A percentile compares a stretch with the other conserved stretches of the same genome.
phyloP scores from a whole-genome alignment of 2,329 filamentous ascomycete species.

The Ceratocystis harringtonii region DNA sequence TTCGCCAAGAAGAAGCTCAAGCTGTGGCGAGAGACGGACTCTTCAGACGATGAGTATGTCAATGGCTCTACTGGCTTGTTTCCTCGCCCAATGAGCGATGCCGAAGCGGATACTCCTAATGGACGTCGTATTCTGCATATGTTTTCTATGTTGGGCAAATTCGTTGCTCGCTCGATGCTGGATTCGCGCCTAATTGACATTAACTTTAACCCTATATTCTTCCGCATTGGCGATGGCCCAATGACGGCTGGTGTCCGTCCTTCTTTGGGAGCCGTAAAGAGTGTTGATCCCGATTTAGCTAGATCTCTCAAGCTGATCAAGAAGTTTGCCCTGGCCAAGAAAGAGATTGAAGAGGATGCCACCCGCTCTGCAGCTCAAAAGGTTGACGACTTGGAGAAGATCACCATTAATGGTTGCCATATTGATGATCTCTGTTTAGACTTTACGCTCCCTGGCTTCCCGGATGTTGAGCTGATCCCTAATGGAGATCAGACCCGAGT shows the following conservation, averaged over 20 bases:
- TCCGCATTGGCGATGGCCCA: conserved; percentile 70
- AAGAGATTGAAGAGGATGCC: conserved; percentile 59
- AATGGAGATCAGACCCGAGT: conserved; percentile 61
- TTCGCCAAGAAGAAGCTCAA: conserved; percentile 96
- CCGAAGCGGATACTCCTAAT: conserved; percentile 56
- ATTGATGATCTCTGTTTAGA: conserved; percentile 85
- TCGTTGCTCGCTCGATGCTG: conserved; percentile 94
- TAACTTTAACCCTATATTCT: conserved; percentile 94
- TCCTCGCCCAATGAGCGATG: conserved; percentile 73
- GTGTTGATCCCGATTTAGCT: conserved; percentile 74
- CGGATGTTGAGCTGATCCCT: conserved; percentile 65
- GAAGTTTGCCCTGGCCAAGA: conserved; percentile 71
- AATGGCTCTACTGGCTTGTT: conserved; percentile 77
- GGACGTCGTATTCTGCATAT: conserved; percentile 78
- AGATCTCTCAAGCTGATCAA: conserved; percentile 76
- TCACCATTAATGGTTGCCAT: conserved; percentile 58
- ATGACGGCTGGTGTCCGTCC: conserved; percentile 50
- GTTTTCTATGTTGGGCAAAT: conserved; percentile 90
- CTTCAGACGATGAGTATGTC: conserved; percentile 55
- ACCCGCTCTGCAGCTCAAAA: conserved; percentile 55
- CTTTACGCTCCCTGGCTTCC: conserved; percentile 87
- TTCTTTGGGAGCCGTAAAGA: conserved; percentile 76
- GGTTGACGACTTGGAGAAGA: conserved; percentile 48
- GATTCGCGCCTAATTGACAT: conserved; percentile 96
- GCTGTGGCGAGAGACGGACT: conserved; percentile 88